Conservation (phyloP, 257 asterid genomes). For the Forsythia viridissima region DNA sequence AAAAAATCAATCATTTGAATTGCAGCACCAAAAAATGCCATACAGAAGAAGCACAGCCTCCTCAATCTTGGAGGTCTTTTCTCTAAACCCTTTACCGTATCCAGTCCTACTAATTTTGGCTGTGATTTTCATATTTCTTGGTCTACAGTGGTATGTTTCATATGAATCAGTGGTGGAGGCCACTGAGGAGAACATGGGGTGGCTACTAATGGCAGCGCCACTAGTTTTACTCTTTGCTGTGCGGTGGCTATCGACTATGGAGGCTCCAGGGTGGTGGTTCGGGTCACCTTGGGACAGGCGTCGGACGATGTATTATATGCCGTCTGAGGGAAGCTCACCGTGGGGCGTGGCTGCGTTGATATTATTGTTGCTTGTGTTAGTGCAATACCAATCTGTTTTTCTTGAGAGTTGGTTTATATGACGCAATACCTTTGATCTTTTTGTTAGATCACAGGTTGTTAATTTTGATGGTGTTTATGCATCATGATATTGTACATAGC, state of each 20-base stretch:
- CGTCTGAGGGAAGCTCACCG: conserved; percentile 70
- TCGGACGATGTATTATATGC: conserved; percentile 28
- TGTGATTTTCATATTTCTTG: conserved; percentile 68
- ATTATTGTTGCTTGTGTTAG: conserved; percentile 60
- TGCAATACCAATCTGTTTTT: conserved; percentile 70
- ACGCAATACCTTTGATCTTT: neutral
- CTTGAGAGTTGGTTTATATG: conserved; percentile 75
- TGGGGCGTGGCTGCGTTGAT: conserved; percentile 90
- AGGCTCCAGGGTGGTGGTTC: conserved; percentile 38
- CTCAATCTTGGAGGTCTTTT: conserved; percentile 50
- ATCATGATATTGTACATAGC: neutral
- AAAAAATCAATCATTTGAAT: neutral
- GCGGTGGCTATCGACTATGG: conserved; percentile 49
- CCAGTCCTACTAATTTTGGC: conserved; percentile 71
- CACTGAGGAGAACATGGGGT: conserved; percentile 74
- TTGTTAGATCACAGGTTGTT: too few species aligned
- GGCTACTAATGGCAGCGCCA: conserved; percentile 69
- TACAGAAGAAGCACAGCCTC: conserved; percentile 51
- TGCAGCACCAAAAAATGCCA: conserved; percentile 20
- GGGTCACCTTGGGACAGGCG: conserved; percentile 52
- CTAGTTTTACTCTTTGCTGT: conserved; percentile 57
- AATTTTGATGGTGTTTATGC: neutral
- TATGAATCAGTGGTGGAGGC: conserved; percentile 70
- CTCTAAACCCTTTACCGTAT: conserved; percentile 68
- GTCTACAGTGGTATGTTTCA: conserved; percentile 78